Base-by-base conservation (phyloP, 2,329 filamentous ascomycete genomes). In the Arthrobotrys pseudoclavata region DNA sequence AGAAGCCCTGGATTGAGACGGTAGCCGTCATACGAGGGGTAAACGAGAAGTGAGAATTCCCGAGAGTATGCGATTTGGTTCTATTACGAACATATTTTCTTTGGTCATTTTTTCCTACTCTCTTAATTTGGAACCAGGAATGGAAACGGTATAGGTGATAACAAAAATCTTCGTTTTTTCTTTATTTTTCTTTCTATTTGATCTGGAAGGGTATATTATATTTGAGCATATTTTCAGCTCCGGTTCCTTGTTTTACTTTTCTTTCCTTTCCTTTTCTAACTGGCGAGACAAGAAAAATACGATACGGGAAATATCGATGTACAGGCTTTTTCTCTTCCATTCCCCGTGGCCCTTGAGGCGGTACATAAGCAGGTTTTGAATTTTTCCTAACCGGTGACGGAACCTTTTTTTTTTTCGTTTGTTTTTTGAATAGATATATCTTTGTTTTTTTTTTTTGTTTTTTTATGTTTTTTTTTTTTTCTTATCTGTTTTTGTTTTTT, bases 51-150 rank as follows among this genome's bases (percentile, higher is more conserved):
- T 31, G 20, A 62, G 60, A 63, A 42, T 42, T 50, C 10, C 55
- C 55, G 34, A 60, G 55, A 60, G 55, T 79, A 67, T 47, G 79
- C 55, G 63, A 69, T 29, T 76, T 64, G 68, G 57, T 50, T 75
- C 60, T 79, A 69, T 79, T 77, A 74, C 69, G 69, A 69, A 75
- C 62, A 67, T 75, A 79, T 80, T 74, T 80, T 60, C n/a, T 57
- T 47, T 57, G 22, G 18, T 45, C n/a, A 4, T 45, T 45, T 63
- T 18, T n/a, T 5, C 18, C 55, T 60, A 40, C 55, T 26, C 34
- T 60, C 55, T 76, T 61, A 47, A 45, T 66, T 75, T 67, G 70
- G 52, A 55, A 60, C 26, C 53, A 57, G 63, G 62, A 75, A 67
- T 61, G 53, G 31, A 37, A 52, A 45, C 9, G 48, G 55, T 26